Base-by-base conservation (phyloP, 768 basidiomycete species). In the Pleurotus salmoneostramineus region DNA sequence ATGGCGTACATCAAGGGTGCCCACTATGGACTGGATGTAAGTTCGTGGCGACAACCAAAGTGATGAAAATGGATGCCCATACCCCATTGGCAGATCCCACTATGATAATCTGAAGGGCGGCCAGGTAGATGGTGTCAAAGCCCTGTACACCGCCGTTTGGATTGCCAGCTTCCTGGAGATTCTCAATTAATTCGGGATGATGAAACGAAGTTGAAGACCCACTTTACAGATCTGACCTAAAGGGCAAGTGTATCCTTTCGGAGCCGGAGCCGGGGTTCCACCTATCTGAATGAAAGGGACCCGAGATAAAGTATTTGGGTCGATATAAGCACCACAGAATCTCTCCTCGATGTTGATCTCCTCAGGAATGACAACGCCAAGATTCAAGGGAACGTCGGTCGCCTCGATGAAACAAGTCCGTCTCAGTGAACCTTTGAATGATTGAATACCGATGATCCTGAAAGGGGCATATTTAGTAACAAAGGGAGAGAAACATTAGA, bases 361-460 rank as follows among this genome's bases (percentile, higher is more conserved):
- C 7, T 61, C 64, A 65, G 85, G 85, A 0, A 87, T 88, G 1
- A 81, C 72, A 4, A 21, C 27, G 2, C 51, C 51, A 27, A 42
- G 40, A n/a, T n/a, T 42, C 14, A 14, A n/a, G 15, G 50, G 50
- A 7, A 34, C 36, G 31, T 51, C 50, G 1, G 76, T 78, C 3
- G 87, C 77, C 14, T 69, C 63, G 42, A 91, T 73, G 48, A 79
- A 74, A 63, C 89, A 91, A 1, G 77, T 78, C 6, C 89, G 81
- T 14, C 86, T 77, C 43, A 91, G 76, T 1, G 93, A 95, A 0
- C 93, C 94, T 58, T 88, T 85, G 77, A 99, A 99, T 0, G 91
- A 84, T 64, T 98, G 93, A 1, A 97, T 83, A n/a, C 96, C 95
- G 58, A 97, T 90, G 65, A 98, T 90, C 3, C 92, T 91, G 17